Evolutionary conservation across 495 filamentous ascomycete species (phyloP).

Genomic region (Aspergillus asperescens): DNA sequence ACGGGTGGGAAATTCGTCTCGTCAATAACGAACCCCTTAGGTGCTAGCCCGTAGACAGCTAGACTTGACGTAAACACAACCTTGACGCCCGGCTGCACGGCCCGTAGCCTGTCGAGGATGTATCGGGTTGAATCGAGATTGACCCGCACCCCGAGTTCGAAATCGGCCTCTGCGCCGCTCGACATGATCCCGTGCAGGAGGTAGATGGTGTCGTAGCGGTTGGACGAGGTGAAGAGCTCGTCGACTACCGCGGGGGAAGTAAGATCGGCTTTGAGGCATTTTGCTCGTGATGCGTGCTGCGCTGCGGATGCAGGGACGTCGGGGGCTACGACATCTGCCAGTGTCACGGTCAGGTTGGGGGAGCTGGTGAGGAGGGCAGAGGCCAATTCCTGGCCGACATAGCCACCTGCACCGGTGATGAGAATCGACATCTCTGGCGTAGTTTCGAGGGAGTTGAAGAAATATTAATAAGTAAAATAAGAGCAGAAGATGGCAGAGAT

Average conservation of each 20-base stretch:
- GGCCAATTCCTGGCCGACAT: conserved; percentile 64
- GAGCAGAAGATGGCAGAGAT: background rate
- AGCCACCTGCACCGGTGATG: conserved; percentile 68
- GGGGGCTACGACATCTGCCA: conserved; percentile 61
- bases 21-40: conserved; percentile 41
- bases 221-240: conserved; percentile 38
- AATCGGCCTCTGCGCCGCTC: conserved; percentile 66
- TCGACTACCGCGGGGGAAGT: conserved; percentile 53
- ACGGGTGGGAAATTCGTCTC: conserved; percentile 57
- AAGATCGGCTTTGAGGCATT: conserved; percentile 58
- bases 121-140: conserved; percentile 68
- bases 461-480: background rate
- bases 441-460: background rate
- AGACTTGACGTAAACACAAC: conserved; percentile 55
- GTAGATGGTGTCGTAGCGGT: conserved; percentile 59
- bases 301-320: conserved; percentile 44
- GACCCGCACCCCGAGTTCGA: conserved; percentile 65
- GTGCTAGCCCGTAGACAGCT: conserved; percentile 57
- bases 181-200: conserved; percentile 87
- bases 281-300: conserved; percentile 40
- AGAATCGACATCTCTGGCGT: conserved; percentile 56
- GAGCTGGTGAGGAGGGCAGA: conserved; percentile 52
- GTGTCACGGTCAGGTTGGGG: conserved; percentile 50
- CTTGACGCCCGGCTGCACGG: conserved; percentile 53
- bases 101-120: conserved; percentile 57